These are phyloP conservation scores for Hordeum vulgare DNA, from an alignment of 176 grass and related monocot genomes.

Conservation along the genomic window MorexV3_pseudomolecules_assembly NC_058524.1:558111564-558112063, in stretches of 20 bases:
- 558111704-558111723: not conserved
- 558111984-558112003: not conserved
- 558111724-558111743: not conserved
- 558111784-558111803: not conserved
- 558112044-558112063: not conserved
- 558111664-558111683: not conserved
- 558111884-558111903: not conserved
- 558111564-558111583: too few relatives aligned
- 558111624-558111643: not conserved
- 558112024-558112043: not conserved
- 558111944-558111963: not conserved
- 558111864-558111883: not conserved
- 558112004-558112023: not conserved
- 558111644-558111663: not conserved
- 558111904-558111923: not conserved
- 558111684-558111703: not conserved
- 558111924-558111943: not conserved
- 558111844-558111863: not conserved
- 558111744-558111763: not conserved
- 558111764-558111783: not conserved
- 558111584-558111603: too few relatives aligned
- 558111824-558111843: too few relatives aligned
- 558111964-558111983: not conserved
- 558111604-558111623: not conserved
- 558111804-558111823: too few relatives aligned